phyloP scores from a whole-genome alignment of 108 stramenopile species.

The Fragilariopsis cylindrus region DNA sequence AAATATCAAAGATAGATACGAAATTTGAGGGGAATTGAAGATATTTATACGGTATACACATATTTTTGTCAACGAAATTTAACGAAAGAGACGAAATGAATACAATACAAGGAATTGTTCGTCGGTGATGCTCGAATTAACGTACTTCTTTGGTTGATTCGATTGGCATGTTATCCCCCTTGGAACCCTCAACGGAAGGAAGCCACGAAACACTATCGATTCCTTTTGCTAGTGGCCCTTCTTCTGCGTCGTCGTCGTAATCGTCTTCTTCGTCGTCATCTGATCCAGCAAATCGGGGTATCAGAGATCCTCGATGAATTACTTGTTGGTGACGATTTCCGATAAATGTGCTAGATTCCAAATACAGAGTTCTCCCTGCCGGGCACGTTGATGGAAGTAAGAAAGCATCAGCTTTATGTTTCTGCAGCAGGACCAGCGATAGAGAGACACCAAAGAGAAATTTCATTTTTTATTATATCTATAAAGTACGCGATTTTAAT shows the following conservation, averaged over 20 bases:
- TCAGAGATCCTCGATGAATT: not conserved
- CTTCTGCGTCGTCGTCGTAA: slow-evolving; percentile 47
- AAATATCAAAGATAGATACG: not conserved
- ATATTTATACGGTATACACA: too few relatives aligned
- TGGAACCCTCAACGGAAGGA: slow-evolving; percentile 51
- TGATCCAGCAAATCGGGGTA: not conserved
- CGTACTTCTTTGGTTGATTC: slow-evolving; percentile 19
- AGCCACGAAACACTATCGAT: slow-evolving; percentile 84
- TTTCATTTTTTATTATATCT: slow-evolving; percentile 1
- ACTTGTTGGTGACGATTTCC: too few relatives aligned
- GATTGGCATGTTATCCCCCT: slow-evolving; percentile 19
- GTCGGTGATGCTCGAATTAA: not conserved
- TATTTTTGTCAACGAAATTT: too few relatives aligned
- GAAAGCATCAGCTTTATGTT: slow-evolving; percentile 7
- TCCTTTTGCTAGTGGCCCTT: slow-evolving; percentile 63
- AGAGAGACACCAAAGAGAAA: slow-evolving; percentile 8
- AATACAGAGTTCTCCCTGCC: not conserved
- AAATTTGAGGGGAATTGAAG: not conserved
- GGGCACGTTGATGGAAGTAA: slow-evolving; percentile 1
- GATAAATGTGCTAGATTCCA: not conserved
- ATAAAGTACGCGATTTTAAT: too few relatives aligned
- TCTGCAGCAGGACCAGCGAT: slow-evolving; percentile 8
- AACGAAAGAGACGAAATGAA: too few relatives aligned
- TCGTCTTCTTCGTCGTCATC: slow-evolving; percentile 31
- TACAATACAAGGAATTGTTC: slow-evolving; percentile 2